These are phyloP conservation scores for Ramularia collo-cygni DNA, from an alignment of 2,329 filamentous ascomycete species.

Conservation along the genomic window DNA sequence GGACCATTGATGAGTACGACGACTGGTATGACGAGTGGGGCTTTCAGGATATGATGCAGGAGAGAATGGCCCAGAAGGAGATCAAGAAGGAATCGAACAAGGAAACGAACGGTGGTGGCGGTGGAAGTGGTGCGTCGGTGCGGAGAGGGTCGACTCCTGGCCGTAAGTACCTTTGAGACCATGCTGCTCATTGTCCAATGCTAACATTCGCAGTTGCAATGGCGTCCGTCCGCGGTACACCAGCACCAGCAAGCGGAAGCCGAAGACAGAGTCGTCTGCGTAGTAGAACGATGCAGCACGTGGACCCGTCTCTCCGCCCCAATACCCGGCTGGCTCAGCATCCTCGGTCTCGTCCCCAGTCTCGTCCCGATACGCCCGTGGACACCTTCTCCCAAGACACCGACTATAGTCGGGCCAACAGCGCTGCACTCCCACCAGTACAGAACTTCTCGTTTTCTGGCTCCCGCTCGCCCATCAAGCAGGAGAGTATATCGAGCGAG, in stretches of 20 bases:
- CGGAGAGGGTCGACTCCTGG: slow-evolving; percentile 8
- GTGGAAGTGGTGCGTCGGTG: slow-evolving; percentile 5
- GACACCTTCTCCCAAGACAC: slow-evolving; percentile 13
- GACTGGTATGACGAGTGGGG: slow-evolving; percentile 68
- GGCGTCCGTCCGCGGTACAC: slow-evolving; percentile 21
- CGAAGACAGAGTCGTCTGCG: slow-evolving; percentile 15
- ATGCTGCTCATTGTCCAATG: slow-evolving; percentile 1
- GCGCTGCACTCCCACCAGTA: slow-evolving; percentile 30
- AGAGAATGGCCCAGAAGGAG: slow-evolving; percentile 71
- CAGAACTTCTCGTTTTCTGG: slow-evolving; percentile 25
- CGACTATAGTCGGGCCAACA: neutral
- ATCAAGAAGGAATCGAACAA: too few species aligned
- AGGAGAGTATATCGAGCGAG: slow-evolving; percentile 22
- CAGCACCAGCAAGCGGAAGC: slow-evolving; percentile 7
- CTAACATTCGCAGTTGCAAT: too few species aligned
- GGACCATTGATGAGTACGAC: slow-evolving; percentile 62
- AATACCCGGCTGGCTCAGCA: slow-evolving; percentile 17
- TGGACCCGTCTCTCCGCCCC: slow-evolving; percentile 27
- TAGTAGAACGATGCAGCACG: slow-evolving; percentile 19
- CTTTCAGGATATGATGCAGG: slow-evolving; percentile 66
- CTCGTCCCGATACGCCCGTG: slow-evolving; percentile 24
- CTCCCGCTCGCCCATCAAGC: slow-evolving; percentile 21
- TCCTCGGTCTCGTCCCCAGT: slow-evolving; percentile 22
- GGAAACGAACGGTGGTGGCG: too few species aligned
- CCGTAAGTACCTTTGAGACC: slow-evolving; percentile 7